These are phyloP conservation scores for Trichoderma orchidacearum DNA, from an alignment of 495 filamentous ascomycete species.

Conservation along the genomic window DNA sequence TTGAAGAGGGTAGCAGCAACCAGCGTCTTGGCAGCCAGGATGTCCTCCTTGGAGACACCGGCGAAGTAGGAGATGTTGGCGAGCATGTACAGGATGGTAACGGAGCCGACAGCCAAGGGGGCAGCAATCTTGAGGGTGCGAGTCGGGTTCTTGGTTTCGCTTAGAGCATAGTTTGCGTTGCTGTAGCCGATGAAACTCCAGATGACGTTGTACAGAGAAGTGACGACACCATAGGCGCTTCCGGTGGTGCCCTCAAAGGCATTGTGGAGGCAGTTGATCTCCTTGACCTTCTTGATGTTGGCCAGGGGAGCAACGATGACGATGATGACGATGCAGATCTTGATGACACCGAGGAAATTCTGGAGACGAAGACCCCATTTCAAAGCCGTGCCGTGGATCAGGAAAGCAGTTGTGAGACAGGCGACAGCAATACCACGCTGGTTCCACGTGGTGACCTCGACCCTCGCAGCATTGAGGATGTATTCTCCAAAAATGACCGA, in stretches of 20 bases:
- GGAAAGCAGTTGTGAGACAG: conserved; percentile 41
- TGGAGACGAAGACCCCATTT: conserved; percentile 50
- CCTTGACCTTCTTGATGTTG: conserved; percentile 14
- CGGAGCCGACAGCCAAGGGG: conserved; percentile 40
- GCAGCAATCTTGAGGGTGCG: conserved; percentile 50
- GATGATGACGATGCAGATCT: conserved; percentile 49
- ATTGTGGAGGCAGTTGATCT: conserved; percentile 8
- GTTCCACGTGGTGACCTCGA: conserved; percentile 42
- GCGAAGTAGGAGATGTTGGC: conserved; percentile 49
- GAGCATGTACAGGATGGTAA: conserved; percentile 48
- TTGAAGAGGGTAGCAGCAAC: conserved; percentile 33
- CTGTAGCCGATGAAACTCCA: conserved; percentile 35
- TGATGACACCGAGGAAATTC: conserved; percentile 51
- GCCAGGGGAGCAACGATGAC: conserved; percentile 37
- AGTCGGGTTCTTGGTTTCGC: conserved; percentile 44
- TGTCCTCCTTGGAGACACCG: conserved; percentile 29
- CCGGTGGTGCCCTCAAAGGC: conserved; percentile 12
- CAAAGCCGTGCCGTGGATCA: conserved; percentile 42
- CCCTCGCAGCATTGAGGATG: conserved; percentile 44
- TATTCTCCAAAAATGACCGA: conserved; percentile 56
- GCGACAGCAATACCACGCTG: conserved; percentile 46
- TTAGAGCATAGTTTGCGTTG: conserved; percentile 37
- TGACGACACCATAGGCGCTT: conserved; percentile 31
- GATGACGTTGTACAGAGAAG: conserved; percentile 33
- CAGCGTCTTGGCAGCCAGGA: conserved; percentile 32